These are phyloP conservation scores for Fusarium liriodendri DNA, from an alignment of 2,329 filamentous ascomycete genomes.

Conservation along the genomic window DNA sequence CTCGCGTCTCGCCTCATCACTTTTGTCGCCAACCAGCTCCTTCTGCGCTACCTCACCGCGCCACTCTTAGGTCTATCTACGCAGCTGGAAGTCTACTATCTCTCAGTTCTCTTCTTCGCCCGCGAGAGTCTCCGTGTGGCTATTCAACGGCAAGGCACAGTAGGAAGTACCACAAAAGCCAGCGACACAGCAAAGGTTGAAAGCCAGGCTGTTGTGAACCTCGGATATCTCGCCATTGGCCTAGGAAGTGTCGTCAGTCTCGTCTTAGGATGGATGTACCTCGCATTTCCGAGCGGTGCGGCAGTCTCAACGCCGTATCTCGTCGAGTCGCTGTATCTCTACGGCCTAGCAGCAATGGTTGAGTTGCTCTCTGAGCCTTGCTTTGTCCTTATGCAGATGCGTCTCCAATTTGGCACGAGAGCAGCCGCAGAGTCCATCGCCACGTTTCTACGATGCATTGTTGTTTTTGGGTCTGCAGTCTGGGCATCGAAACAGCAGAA, in stretches of 20 bases:
- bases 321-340: constrained; percentile 61
- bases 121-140: constrained; percentile 92
- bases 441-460: constrained; percentile 79
- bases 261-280: constrained; percentile 75
- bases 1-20: constrained; percentile 88
- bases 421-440: constrained; percentile 86
- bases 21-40: constrained; percentile 90
- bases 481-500: constrained; percentile 63
- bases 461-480: constrained; percentile 78
- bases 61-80: constrained; percentile 85
- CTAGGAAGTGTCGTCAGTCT: constrained; percentile 75
- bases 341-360: constrained; percentile 68
- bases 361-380: constrained; percentile 89
- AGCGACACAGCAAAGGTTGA: constrained; percentile 45
- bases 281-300: constrained; percentile 60
- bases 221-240: constrained; percentile 82
- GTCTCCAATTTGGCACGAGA: constrained; percentile 81
- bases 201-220: constrained; percentile 85
- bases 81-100: constrained; percentile 92
- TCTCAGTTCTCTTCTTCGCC: constrained; percentile 94
- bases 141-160: constrained; percentile 77
- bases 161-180: constrained; percentile 11
- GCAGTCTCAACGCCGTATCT: constrained; percentile 74
- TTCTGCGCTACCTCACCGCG: constrained; percentile 89
- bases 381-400: constrained; percentile 88